phyloP scores from a whole-genome alignment of 805 yeast genomes.

The Candida montana region DNA sequence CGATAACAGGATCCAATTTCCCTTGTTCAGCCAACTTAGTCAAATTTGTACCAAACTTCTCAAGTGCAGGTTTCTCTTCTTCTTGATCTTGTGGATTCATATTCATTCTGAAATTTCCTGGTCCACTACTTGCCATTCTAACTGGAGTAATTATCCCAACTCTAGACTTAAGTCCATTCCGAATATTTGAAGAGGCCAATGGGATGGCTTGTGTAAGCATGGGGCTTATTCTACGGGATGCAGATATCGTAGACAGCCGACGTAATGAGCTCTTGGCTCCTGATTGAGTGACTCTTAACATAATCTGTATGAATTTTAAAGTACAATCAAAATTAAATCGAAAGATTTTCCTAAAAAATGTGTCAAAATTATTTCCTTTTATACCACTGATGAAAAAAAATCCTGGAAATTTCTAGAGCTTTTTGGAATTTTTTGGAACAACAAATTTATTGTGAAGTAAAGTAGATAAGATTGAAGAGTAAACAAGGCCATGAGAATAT shows the following conservation, averaged over 20 bases:
- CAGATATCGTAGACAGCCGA: not conserved
- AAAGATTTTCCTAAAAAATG: too few species aligned
- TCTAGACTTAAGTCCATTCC: not conserved
- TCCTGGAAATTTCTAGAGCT: too few species aligned
- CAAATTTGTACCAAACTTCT: conserved; percentile 78
- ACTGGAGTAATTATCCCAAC: not conserved
- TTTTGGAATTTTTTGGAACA: too few species aligned
- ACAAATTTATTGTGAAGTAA: too few species aligned
- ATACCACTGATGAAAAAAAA: too few species aligned
- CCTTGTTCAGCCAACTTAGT: conserved; percentile 87
- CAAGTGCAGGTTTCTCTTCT: conserved; percentile 67
- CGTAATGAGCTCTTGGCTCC: not conserved
- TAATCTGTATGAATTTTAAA: too few species aligned
- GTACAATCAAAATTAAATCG: too few species aligned
- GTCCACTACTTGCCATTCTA: conserved; percentile 16
- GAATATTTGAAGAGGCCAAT: not conserved
- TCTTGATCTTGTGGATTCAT: conserved; percentile 42
- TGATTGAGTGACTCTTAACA: too few species aligned
- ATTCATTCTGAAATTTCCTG: conserved; percentile 23
- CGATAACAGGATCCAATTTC: conserved; percentile 92
- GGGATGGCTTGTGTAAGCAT: not conserved
- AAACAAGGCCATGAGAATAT: too few species aligned
- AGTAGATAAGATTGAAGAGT: too few species aligned
- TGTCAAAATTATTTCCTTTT: too few species aligned
- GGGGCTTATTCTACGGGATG: conserved; percentile 3